Conservation (phyloP, 2,329 filamentous ascomycete genomes). For the Apiospora marii region DNA sequence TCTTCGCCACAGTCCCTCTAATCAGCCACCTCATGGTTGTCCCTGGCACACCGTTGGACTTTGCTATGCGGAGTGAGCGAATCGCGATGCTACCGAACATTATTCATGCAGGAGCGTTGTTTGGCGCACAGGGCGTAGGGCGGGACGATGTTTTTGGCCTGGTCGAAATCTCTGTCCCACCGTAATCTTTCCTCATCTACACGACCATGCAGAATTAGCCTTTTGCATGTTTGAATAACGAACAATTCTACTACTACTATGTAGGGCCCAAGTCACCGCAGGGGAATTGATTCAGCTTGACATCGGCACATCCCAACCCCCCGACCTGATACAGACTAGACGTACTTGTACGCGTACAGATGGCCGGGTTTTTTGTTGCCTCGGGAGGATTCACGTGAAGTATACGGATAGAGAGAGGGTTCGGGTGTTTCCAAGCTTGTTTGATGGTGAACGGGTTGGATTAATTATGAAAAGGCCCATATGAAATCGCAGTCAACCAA, state of each 20-base stretch:
- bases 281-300: background rate
- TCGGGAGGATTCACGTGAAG: too few relatives aligned
- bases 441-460: background rate
- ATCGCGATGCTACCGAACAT: slow-evolving; percentile 3
- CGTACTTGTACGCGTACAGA: background rate
- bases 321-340: background rate
- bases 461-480: slow-evolving; percentile 8
- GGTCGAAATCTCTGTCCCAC: slow-evolving; percentile 5
- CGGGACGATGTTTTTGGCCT: background rate
- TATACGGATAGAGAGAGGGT: background rate
- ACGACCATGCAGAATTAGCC: background rate
- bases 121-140: slow-evolving; percentile 11
- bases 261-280: background rate
- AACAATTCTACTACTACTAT: background rate
- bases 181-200: slow-evolving; percentile 12
- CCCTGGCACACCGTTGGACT: background rate
- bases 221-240: background rate
- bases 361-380: background rate
- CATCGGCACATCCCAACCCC: background rate
- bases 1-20: slow-evolving; percentile 10
- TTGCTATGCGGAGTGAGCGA: slow-evolving; percentile 2
- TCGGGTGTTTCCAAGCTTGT: background rate
- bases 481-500: background rate
- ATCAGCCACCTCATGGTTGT: slow-evolving; percentile 11
- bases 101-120: slow-evolving; percentile 15